Percentiles rank a stretch among this genome's conserved stretches.
phyloP scores from a whole-genome alignment of 2,329 filamentous ascomycete genomes.

The Pseudogymnoascus sp. region DNA sequence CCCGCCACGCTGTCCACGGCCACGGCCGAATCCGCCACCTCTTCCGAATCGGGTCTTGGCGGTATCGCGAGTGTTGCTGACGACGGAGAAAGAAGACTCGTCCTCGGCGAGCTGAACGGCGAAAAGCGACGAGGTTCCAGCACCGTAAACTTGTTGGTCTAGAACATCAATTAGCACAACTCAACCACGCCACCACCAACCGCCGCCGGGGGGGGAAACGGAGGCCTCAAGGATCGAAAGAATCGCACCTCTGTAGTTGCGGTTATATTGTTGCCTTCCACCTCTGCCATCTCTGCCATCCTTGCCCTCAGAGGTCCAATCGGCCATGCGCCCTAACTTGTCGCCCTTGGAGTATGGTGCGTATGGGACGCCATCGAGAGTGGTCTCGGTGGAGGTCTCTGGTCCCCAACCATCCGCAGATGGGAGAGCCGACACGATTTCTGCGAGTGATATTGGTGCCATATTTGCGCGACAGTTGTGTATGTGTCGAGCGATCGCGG shows the following conservation, averaged over 20 bases:
- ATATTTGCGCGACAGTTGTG: conserved; percentile 31
- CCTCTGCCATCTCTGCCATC: conserved; percentile 64
- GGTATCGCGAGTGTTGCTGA: conserved; percentile 87
- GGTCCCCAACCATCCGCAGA: conserved; percentile 84
- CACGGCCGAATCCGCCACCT: conserved; percentile 83
- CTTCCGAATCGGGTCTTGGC: conserved; percentile 82
- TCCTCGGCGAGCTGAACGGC: conserved; percentile 88
- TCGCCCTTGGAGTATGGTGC: conserved; percentile 98
- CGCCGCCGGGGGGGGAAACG: background rate
- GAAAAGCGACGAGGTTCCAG: conserved; percentile 79
- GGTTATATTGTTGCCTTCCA: conserved; percentile 81
- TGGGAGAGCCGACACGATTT: conserved; percentile 65
- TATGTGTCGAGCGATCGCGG: conserved; percentile 10
- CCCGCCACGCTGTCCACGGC: conserved; percentile 64
- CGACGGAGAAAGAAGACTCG: conserved; percentile 94
- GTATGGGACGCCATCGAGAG: conserved; percentile 89
- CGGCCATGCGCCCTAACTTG: conserved; percentile 97
- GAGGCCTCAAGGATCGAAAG: conserved; percentile 3
- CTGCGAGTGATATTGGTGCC: conserved; percentile 50
- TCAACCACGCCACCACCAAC: background rate
- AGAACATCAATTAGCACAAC: conserved; percentile 11
- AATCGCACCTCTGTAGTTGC: conserved; percentile 77
- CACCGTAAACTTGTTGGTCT: conserved; percentile 97
- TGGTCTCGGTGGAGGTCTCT: conserved; percentile 72
- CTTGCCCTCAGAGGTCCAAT: conserved; percentile 92